Base-by-base conservation (phyloP, 2,329 filamentous ascomycete species). In the Elsinoe fawcettii region DNA sequence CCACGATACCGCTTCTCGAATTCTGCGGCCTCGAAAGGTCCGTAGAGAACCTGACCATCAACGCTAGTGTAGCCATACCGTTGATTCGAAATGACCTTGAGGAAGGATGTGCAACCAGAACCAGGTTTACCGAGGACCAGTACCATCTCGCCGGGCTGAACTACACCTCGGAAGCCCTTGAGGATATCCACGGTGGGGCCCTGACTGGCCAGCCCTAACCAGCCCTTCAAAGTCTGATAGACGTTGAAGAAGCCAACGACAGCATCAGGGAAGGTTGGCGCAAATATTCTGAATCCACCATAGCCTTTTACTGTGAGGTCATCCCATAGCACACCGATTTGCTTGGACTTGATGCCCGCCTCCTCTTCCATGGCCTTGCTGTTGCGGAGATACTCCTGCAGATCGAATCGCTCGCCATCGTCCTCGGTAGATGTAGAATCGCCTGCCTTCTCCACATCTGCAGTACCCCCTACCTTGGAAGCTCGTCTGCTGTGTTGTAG, bases 61-160 rank as follows among this genome's bases (percentile, higher is more conserved):
- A 84, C 72, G 1, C 74, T 75, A n/a, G 79, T 82, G 63, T 83
- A 84, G 4, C 81, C 80, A 61, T 75, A 79, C 16, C 81, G 70
- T 63, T 80, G 78, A 62, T 80, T 80, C 5, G 74, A 73, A 57
- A 80, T 76, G 20, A 79, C 75, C 58, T 80, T 80, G 36, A 81
- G 66, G 64, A 81, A 79, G 0, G 77, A 77, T 0, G 78, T 80
- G 62, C 78, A 81, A 36, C 79, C 78, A 32, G 71, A 73, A 0
- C 88, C 88, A 0, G 89, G 89, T 60, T 84, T 81, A 20, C 89
- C 89, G 5, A 95, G 76, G 0, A 95, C 89, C 1, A 95, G 76
- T 0, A 92, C 80, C 90, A 96, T 95, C 75, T 96, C 90, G 1
- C 90, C 91, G 0, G 89, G 87, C 61, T 85, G 84, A 58, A 83